Base-by-base conservation (phyloP, 202 grass and related monocot species). In the Setaria italica region DNA sequence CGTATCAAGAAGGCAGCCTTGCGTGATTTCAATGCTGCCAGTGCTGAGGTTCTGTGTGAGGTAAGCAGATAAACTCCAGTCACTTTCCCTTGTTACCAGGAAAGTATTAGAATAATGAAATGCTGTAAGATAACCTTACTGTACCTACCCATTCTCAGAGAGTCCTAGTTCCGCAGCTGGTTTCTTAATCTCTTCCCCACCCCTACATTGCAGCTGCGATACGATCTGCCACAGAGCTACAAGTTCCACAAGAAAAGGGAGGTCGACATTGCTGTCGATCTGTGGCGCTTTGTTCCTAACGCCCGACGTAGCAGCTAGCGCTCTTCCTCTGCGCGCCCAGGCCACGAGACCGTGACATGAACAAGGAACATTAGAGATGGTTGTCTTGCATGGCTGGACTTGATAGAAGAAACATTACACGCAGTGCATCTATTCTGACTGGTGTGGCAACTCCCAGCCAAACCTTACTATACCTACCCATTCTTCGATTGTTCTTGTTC, bases 181-280 rank as follows among this genome's bases (percentile, higher is more conserved):
- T 39, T n/a, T 72, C 9, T 39, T 73, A 73, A 69, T 29, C 35
- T 62, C 2, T 56, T 33, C n/a, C 1, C 32, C 53, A 35, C 30
- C 1, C 45, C 53, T 43, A 56, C 58, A 41, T 12, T 82, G 69
- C 81, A 99, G 96, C 88, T 95, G 69, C 88, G 93, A 45, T 99
- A 90, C 25, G 93, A 90, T 86, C 85, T 99, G 13, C 93, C 93
- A 1, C 84, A 87, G 70, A 76, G 88, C 1, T 99, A 95, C 84
- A 92, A 90, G 76, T 94, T 99, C 45, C 96, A 99, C 84, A 95
- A 87, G 43, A 94, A 94, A 47, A 99, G 87, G 78, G 96, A 94
- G 77, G 79, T 94, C 0, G 87, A 99, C 41, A 87, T 94, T 35
- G 90, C 88, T 4, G 96, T 95, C 15, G 96, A 99, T 71, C 56